Conservation (phyloP, 805 yeast species). For the Candida qinlingensis region DNA sequence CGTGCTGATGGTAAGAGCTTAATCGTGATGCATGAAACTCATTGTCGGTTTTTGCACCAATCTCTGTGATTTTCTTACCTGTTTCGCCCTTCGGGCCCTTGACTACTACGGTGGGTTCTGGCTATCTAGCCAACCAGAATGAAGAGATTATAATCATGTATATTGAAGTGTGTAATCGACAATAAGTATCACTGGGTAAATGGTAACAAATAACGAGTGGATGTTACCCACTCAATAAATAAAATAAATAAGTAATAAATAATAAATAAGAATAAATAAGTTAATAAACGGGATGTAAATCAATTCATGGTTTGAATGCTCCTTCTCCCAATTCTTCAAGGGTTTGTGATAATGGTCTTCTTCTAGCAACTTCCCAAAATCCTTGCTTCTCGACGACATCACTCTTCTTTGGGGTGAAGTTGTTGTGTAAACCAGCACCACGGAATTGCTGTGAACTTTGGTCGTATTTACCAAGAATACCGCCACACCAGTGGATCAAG, state of each 20-base stretch:
- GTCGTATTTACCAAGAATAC: slow-evolving; percentile 27
- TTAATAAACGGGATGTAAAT: slow-evolving; percentile 2
- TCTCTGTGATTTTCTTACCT: too few species aligned
- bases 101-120: too few species aligned
- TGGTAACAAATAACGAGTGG: slow-evolving; percentile 2
- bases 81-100: too few species aligned
- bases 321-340: slow-evolving; percentile 60
- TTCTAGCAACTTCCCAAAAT: slow-evolving; percentile 76
- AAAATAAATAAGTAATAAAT: slow-evolving; percentile 7
- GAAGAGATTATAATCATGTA: not conserved
- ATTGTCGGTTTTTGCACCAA: too few species aligned
- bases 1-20: too few species aligned
- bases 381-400: slow-evolving; percentile 38
- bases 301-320: slow-evolving; percentile 19
- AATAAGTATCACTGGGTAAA: not conserved
- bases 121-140: not conserved
- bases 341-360: slow-evolving; percentile 80
- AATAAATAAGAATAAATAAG: slow-evolving; percentile 1
- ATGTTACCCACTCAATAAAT: not conserved
- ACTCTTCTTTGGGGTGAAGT: slow-evolving; percentile 22
- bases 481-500: slow-evolving; percentile 47
- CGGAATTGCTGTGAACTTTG: slow-evolving; percentile 30
- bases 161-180: not conserved
- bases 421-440: slow-evolving; percentile 24
- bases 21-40: too few species aligned